phyloP scores from a whole-genome alignment of 179 eudicot genomes.

The Corrigiola litoralis region DNA sequence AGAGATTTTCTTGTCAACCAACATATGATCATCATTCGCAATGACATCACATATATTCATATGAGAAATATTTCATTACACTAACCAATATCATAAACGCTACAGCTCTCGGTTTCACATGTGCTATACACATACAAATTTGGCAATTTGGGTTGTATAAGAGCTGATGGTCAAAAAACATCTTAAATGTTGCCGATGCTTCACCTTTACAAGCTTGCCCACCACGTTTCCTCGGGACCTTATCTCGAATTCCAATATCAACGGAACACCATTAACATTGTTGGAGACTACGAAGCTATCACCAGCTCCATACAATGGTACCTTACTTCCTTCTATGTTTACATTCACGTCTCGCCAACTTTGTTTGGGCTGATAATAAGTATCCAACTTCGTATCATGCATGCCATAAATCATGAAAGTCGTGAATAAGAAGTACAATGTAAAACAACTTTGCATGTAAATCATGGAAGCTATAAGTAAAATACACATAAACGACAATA shows the following conservation, averaged over 20 bases:
- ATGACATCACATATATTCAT: too few relatives aligned
- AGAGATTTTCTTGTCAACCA: too few relatives aligned
- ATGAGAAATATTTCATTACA: too few relatives aligned
- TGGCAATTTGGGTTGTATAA: constrained; percentile 15
- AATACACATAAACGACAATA: too few relatives aligned
- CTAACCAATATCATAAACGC: too few relatives aligned
- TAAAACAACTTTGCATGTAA: background rate
- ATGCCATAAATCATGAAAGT: background rate
- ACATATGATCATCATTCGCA: too few relatives aligned
- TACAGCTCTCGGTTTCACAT: too few relatives aligned
- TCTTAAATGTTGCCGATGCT: constrained; percentile 35
- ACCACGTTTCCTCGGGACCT: constrained; percentile 41
- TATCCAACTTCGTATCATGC: constrained; percentile 30
- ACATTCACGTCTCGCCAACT: constrained; percentile 33
- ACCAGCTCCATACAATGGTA: constrained; percentile 69
- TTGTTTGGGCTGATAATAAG: constrained; percentile 51
- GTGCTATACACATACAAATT: constrained; percentile 25
- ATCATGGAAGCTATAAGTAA: background rate
- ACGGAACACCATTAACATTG: constrained; percentile 29
- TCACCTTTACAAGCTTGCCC: constrained; percentile 47
- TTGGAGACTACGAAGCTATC: constrained; percentile 20
- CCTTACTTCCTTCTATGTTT: constrained; percentile 33
- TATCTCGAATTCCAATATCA: constrained; percentile 43
- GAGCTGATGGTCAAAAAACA: constrained; percentile 38
- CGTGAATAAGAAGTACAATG: background rate